Conservation (phyloP, 2,329 filamentous ascomycete genomes). For the Colletotrichum sp. region DNA sequence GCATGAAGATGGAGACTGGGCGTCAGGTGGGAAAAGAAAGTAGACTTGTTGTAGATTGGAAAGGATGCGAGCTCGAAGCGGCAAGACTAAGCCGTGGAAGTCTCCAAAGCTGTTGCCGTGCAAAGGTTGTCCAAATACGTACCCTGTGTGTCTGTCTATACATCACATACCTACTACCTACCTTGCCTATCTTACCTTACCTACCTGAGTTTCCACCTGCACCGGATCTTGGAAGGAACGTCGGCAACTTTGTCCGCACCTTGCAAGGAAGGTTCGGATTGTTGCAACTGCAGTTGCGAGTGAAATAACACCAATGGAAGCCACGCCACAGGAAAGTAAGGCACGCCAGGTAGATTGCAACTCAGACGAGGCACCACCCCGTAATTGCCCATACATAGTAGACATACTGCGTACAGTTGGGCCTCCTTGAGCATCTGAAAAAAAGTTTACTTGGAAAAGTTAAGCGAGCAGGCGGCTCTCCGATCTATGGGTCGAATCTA, state of each 20-base stretch:
- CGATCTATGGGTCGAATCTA: neutral
- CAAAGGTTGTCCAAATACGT: neutral
- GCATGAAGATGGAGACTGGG: neutral
- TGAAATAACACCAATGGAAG: neutral
- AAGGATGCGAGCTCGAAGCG: neutral
- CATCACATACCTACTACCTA: neutral
- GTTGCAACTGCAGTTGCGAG: neutral
- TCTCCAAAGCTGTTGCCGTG: neutral
- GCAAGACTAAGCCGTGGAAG: neutral
- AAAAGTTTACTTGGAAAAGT: neutral
- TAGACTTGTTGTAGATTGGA: neutral
- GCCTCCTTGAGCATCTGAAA: neutral
- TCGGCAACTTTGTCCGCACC: neutral
- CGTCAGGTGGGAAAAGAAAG: neutral
- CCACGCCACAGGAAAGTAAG: neutral
- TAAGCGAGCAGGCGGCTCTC: neutral
- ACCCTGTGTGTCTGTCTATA: neutral
- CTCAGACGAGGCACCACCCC: neutral
- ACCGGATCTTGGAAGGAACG: neutral
- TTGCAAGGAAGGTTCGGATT: neutral
- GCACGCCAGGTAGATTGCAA: neutral
- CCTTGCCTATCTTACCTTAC: neutral
- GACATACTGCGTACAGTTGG: neutral
- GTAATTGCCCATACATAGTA: neutral
- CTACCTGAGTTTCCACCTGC: neutral